These are phyloP conservation scores for Tolypocladium sp. DNA, from an alignment of 2,329 filamentous ascomycete genomes.

Conservation along the genomic window DNA sequence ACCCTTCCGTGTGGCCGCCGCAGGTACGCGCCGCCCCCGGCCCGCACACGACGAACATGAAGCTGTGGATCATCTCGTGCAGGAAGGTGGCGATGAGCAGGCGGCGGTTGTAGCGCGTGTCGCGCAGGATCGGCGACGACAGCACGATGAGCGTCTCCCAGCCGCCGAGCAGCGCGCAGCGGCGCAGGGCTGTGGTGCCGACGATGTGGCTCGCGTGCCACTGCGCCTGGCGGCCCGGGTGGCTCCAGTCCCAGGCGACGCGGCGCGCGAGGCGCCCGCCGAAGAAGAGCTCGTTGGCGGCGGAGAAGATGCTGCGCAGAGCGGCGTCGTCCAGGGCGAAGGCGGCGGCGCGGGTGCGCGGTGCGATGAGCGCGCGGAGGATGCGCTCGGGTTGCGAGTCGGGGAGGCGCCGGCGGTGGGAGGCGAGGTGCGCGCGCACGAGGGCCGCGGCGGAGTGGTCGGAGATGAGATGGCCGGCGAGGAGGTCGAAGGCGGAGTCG, in stretches of 20 bases:
- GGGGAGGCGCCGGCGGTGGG: slow-evolving; percentile 32
- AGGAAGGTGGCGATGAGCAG: slow-evolving; percentile 56
- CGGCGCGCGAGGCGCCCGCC: slow-evolving; percentile 43
- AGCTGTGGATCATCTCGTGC: slow-evolving; percentile 60
- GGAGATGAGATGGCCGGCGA: slow-evolving; percentile 19
- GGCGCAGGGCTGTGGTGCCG: slow-evolving; percentile 52
- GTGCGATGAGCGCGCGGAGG: slow-evolving; percentile 47
- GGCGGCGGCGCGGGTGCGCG: slow-evolving; percentile 31
- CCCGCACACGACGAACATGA: slow-evolving; percentile 54
- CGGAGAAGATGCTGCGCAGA: slow-evolving; percentile 48
- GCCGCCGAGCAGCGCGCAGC: slow-evolving; percentile 33
- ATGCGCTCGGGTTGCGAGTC: slow-evolving; percentile 48
- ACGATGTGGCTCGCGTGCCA: slow-evolving; percentile 45
- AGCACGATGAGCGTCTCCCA: slow-evolving; percentile 56
- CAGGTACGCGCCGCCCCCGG: slow-evolving; percentile 36
- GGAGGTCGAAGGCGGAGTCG: slow-evolving; percentile 7
- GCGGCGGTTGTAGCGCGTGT: slow-evolving; percentile 46
- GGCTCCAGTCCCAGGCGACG: slow-evolving; percentile 54
- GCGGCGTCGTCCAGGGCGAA: slow-evolving; percentile 49
- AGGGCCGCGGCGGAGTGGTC: slow-evolving; percentile 38
- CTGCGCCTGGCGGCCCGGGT: slow-evolving; percentile 31
- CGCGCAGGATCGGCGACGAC: slow-evolving; percentile 48
- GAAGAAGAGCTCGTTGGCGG: slow-evolving; percentile 57
- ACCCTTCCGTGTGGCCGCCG: slow-evolving; percentile 53
- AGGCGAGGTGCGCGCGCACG: slow-evolving; percentile 38